Percentiles rank a stretch among this genome's conserved stretches.
phyloP scores from a whole-genome alignment of 768 basidiomycete genomes.

The Gymnopilus junonius region DNA sequence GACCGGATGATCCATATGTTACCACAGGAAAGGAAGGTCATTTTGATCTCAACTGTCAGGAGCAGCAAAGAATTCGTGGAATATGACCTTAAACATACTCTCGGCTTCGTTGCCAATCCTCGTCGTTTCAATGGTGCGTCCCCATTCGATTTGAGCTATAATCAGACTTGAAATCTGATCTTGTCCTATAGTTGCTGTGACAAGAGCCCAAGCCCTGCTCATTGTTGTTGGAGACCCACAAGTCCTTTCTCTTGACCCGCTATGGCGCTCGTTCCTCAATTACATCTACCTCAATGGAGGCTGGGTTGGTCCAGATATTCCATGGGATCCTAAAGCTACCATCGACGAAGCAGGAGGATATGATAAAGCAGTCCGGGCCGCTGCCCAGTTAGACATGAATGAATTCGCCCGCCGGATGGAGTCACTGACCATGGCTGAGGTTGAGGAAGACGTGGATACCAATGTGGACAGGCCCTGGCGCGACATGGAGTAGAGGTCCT shows the following conservation, averaged over 20 bases:
- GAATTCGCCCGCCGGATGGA: constrained; percentile 43
- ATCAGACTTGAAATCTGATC: neutral
- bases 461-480: constrained; percentile 48
- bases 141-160: neutral
- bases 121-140: constrained; percentile 62
- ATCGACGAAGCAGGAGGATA: constrained; percentile 46
- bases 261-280: constrained; percentile 66
- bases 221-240: constrained; percentile 63
- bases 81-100: constrained; percentile 57
- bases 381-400: constrained; percentile 44
- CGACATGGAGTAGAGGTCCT: constrained; percentile 36
- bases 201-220: constrained; percentile 62
- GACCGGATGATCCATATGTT: neutral
- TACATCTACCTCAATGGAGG: constrained; percentile 57
- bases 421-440: constrained; percentile 28
- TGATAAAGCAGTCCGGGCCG: constrained; percentile 35
- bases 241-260: constrained; percentile 62
- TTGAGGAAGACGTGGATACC: constrained; percentile 35
- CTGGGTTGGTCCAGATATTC: constrained; percentile 54
- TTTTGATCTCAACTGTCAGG: constrained; percentile 63
- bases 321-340: constrained; percentile 51
- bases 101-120: constrained; percentile 65
- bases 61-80: constrained; percentile 58
- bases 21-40: constrained; percentile 54
- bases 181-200: constrained; percentile 54